These are phyloP conservation scores for Canna indica DNA, from an alignment of 176 grass and related monocot genomes.

Conservation along the genomic window DNA sequence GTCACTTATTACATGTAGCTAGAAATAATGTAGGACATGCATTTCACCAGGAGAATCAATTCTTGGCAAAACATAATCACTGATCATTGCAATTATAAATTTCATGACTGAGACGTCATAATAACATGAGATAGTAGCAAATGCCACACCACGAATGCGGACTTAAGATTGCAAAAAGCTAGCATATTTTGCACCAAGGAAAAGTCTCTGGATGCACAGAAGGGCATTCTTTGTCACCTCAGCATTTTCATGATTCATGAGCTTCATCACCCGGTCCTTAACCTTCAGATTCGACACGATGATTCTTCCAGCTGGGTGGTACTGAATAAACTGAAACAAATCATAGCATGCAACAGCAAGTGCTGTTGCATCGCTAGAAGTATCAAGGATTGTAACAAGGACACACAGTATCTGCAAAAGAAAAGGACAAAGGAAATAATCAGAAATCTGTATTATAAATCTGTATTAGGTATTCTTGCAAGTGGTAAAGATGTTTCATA, in stretches of 20 bases:
- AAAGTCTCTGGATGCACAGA: slow-evolving; percentile 87
- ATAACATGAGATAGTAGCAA: too few relatives aligned
- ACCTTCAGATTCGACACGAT: slow-evolving; percentile 69
- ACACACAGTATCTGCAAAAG: slow-evolving; percentile 64
- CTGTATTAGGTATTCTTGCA: neutral
- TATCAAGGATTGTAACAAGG: slow-evolving; percentile 77
- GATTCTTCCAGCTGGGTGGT: slow-evolving; percentile 68
- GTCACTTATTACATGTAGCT: too few relatives aligned
- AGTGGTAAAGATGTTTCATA: neutral
- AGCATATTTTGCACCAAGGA: slow-evolving; percentile 83
- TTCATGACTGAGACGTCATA: too few relatives aligned
- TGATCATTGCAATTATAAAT: too few relatives aligned
- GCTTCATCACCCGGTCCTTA: slow-evolving; percentile 93
- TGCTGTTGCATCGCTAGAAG: slow-evolving; percentile 61
- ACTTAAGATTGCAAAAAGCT: slow-evolving; percentile 74
- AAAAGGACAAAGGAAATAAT: neutral
- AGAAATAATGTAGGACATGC: too few relatives aligned
- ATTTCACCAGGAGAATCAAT: too few relatives aligned
- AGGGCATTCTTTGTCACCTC: slow-evolving; percentile 87
- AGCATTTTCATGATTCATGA: slow-evolving; percentile 72
- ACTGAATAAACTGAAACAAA: slow-evolving; percentile 89
- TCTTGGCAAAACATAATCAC: too few relatives aligned
- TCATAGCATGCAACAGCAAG: slow-evolving; percentile 87
- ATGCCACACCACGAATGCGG: too few relatives aligned
- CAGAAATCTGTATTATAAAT: neutral